Evolutionary conservation across 2,329 filamentous ascomycete species (phyloP).

Genomic region (Pezicula rhizophila): DNA sequence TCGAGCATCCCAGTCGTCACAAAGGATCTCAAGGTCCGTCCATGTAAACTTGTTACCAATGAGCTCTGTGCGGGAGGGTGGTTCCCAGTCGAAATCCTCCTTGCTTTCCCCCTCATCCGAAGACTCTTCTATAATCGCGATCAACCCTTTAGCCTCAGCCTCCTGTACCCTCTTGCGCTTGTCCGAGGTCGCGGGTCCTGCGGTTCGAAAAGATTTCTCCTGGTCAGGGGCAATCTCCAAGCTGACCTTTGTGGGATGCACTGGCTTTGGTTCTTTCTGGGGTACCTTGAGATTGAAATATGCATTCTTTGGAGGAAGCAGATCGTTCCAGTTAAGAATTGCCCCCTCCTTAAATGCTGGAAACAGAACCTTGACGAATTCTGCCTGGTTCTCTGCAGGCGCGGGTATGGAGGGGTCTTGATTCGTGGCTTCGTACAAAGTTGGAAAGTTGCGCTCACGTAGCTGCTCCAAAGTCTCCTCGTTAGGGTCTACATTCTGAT

Average conservation of each 20-base stretch:
- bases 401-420: constrained; percentile 60
- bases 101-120: constrained; percentile 35
- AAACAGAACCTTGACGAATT: constrained; percentile 73
- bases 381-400: constrained; percentile 65
- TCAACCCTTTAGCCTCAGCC: constrained; percentile 40
- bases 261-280: constrained; percentile 69
- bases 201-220: constrained; percentile 77
- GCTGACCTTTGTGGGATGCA: constrained; percentile 81
- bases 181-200: constrained; percentile 46
- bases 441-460: constrained; percentile 41
- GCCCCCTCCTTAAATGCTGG: constrained; percentile 73
- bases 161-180: constrained; percentile 53
- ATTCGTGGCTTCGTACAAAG: constrained; percentile 34
- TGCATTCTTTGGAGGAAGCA: constrained; percentile 76
- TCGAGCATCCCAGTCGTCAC: constrained; percentile 74
- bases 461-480: constrained; percentile 13
- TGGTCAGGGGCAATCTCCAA: constrained; percentile 83
- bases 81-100: constrained; percentile 44
- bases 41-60: constrained; percentile 66
- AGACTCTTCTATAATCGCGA: constrained; percentile 36
- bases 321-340: constrained; percentile 71
- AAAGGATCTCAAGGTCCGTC: constrained; percentile 77
- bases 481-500: constrained; percentile 14
- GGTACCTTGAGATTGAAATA: constrained; percentile 75
- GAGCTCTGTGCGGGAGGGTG: constrained; percentile 50